Base-by-base conservation (phyloP, 345 rosid genomes). In the Euphorbia pulcherrima region DNA sequence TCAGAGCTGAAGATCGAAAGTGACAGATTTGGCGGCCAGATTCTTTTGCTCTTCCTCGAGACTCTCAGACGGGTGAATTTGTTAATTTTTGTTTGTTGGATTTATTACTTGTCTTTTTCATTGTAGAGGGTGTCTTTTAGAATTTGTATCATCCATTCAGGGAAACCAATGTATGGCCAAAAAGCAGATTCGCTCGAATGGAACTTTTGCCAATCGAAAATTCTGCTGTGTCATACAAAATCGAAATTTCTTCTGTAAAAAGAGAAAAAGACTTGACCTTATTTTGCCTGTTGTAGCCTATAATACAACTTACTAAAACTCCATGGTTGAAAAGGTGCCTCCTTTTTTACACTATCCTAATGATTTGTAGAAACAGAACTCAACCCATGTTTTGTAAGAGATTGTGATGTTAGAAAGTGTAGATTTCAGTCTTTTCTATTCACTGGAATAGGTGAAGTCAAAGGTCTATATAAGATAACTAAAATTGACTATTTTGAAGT, bases 21-120 rank as follows among this genome's bases (percentile, higher is more conserved):
- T 78, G 53, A 33, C 44, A 68, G 48, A 76, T 14, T 18, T 30
- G 17, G 56, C 48, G 59, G 67, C 26, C 55, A 27, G 74, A 64
- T 76, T 69, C 66, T 72, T 80, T 71, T 71, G 81, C 83, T 78
- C 75, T 71, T 76, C 73, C 73, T 60, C 52, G 37, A 20, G 69
- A 76, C 80, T 71, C 75, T 80, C 59, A 68, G 54, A 41, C 48
- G 48, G 83, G 78, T 69, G 81, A 76, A 86, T 86, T 79, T 84
- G 79, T 77, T 83, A 60, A 81, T 84, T 86, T 86, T 71, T 79
- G 77, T 77, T 81, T 79, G 70, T 83, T 80, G 79, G 76, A 66
- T 67, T 61, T 33, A 33, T 64, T 68, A 74, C 63, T 55, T 30
- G 24, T 47, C n/a, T 68, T 28, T 29, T 28, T 40, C 16, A 20